Conservation (phyloP, 1,284 basidiomycete genomes). For the Pisolithus thermaeus region DNA sequence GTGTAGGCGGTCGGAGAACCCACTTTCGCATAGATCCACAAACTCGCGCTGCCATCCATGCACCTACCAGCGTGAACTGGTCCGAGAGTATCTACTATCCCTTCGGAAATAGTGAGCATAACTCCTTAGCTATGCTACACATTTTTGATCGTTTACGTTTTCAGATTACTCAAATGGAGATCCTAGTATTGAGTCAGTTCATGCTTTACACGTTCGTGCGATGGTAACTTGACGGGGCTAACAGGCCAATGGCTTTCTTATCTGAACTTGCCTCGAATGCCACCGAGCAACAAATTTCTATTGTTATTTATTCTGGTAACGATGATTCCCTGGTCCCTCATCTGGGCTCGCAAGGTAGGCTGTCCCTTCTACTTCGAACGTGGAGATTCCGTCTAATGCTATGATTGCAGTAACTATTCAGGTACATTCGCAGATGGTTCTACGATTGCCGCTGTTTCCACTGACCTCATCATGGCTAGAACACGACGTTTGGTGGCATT, state of each 20-base stretch:
- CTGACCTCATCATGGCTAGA: slow-evolving; percentile 34
- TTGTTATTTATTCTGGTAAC: slow-evolving; percentile 63
- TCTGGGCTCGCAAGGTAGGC: slow-evolving; percentile 56
- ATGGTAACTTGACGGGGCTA: slow-evolving; percentile 9
- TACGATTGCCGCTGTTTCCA: neutral
- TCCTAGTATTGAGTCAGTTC: slow-evolving; percentile 45
- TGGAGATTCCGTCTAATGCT: slow-evolving; percentile 7
- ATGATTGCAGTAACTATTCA: slow-evolving; percentile 52
- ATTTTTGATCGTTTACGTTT: slow-evolving; percentile 3
- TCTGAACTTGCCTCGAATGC: slow-evolving; percentile 60
- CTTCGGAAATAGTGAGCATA: slow-evolving; percentile 39
- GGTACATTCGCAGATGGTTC: slow-evolving; percentile 26
- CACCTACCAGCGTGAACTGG: slow-evolving; percentile 63
- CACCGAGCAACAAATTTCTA: slow-evolving; percentile 39
- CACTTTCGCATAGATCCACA: slow-evolving; percentile 37
- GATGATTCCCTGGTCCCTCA: slow-evolving; percentile 63
- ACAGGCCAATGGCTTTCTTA: slow-evolving; percentile 58
- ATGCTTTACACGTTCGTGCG: neutral
- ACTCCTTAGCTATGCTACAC: slow-evolving; percentile 2
- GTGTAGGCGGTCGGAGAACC: neutral
- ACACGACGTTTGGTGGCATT: slow-evolving; percentile 69
- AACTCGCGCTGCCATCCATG: slow-evolving; percentile 57
- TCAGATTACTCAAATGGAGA: slow-evolving; percentile 26
- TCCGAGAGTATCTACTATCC: slow-evolving; percentile 38
- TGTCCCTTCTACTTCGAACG: neutral